phyloP scores from a whole-genome alignment of 1,284 basidiomycete genomes.

The Volvariella volvacea region DNA sequence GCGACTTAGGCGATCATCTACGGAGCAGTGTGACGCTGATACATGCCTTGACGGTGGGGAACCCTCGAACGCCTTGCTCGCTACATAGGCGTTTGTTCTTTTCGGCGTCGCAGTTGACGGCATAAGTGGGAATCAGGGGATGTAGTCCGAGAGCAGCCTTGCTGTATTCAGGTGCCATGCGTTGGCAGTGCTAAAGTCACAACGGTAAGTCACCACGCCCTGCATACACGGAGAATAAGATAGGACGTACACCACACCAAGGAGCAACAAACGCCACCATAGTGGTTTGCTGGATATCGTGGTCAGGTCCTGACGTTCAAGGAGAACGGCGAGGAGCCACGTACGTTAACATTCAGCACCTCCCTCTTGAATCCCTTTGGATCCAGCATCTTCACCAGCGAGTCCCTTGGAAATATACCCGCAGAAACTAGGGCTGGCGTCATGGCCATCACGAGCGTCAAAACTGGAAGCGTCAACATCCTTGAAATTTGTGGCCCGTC shows the following conservation, averaged over 20 bases:
- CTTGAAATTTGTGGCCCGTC: not conserved
- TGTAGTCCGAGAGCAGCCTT: conserved; percentile 76
- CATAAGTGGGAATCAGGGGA: conserved; percentile 84
- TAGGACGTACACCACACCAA: conserved; percentile 73
- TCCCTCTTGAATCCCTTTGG: conserved; percentile 60
- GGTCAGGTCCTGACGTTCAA: not conserved
- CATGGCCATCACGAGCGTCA: conserved; percentile 32
- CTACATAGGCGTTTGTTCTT: conserved; percentile 79
- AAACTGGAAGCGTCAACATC: conserved; percentile 11
- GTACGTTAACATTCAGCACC: conserved; percentile 71
- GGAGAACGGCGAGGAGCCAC: conserved; percentile 19
- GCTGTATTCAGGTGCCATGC: conserved; percentile 79
- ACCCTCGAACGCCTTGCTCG: conserved; percentile 85
- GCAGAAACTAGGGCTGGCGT: conserved; percentile 55
- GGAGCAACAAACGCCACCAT: conserved; percentile 87
- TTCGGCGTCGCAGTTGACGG: conserved; percentile 87
- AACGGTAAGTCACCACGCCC: conserved; percentile 1
- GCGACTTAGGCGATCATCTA: no score
- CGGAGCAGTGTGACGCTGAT: not conserved
- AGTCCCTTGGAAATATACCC: conserved; percentile 65
- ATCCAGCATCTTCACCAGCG: conserved; percentile 72
- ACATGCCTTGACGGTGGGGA: conserved; percentile 82
- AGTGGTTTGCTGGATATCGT: conserved; percentile 51
- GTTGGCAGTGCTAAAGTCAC: conserved; percentile 72
- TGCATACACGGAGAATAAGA: not conserved